Evolutionary conservation across 495 filamentous ascomycete genomes (phyloP), one percentile per base, ranked within the genome.

Genomic region (Neurospora sp.): DNA sequence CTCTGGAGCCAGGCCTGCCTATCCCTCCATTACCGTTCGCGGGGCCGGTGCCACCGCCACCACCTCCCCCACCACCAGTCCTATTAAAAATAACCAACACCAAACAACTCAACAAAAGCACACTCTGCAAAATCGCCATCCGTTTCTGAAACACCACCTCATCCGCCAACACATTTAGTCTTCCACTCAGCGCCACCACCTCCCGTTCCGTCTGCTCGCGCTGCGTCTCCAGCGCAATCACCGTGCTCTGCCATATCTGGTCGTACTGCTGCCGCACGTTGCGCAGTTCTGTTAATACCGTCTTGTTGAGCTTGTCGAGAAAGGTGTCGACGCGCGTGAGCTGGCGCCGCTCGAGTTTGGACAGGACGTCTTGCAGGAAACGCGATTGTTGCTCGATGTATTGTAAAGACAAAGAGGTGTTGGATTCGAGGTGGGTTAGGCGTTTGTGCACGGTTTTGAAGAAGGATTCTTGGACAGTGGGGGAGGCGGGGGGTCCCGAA

Each of bases 371-470:
- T 20, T 94, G 92, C 4, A 99, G 86, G 70, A 97, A 93, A 59
- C 89, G 90, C 18, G 96, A 98, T 78, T 99, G 96, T 69, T 96
- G 92, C 82, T 98, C 94, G 75, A 99, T 98, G 78, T 98, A 99
- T 76, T 97, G 92, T 4, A 99, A 87, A 0, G 94, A 97, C 38
- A 99, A 85, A 3, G 94, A 96, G 8, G 93, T 93, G 81, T 98
- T 98, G 27, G 93, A 88, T 80, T 99, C 96, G 16, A 99, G 90
- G 73, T 91, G 88, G 76, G 94, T 92, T 7, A 99, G 88, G 46
- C 96, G 92, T 79, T 98, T 97, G 73, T 93, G 92, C 5, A 99
- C 90, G 8, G 93, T 93, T 81, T 98, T 98, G 87, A 97, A 99
- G 83, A 99, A 98, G 9, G 91, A 94, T 80, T 98, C 96, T 82